Conservation (phyloP, 2,329 filamentous ascomycete species). For the Ophiosphaerella herpotricha region DNA sequence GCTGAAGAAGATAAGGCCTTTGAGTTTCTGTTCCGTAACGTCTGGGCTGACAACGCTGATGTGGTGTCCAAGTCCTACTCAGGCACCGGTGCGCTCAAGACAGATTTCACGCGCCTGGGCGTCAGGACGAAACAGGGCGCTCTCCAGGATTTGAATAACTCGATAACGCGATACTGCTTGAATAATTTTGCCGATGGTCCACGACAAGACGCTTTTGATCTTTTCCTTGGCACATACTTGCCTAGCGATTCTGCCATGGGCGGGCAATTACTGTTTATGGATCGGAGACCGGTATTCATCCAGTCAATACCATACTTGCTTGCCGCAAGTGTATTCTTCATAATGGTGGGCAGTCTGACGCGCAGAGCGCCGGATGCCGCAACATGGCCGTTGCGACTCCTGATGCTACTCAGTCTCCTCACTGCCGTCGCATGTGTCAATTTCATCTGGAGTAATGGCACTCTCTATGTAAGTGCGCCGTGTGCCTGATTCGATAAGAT, state of each 20-base stretch:
- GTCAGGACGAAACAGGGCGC: constrained; percentile 83
- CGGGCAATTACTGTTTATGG: constrained; percentile 75
- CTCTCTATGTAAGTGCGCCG: constrained; percentile 80
- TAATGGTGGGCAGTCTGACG: constrained; percentile 75
- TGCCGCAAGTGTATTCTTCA: constrained; percentile 82
- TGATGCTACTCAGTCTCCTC: constrained; percentile 76
- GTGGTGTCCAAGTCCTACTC: constrained; percentile 92
- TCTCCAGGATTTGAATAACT: constrained; percentile 85
- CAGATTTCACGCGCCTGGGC: constrained; percentile 94
- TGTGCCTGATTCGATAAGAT: constrained; percentile 4
- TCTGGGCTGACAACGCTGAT: constrained; percentile 98
- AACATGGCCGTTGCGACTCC: constrained; percentile 79
- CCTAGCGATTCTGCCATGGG: constrained; percentile 74
- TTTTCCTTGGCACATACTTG: constrained; percentile 87
- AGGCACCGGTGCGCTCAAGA: constrained; percentile 96
- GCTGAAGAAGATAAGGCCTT: constrained; percentile 82
- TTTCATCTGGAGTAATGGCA: constrained; percentile 83
- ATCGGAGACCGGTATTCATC: constrained; percentile 82
- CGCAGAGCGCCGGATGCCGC: constrained; percentile 72
- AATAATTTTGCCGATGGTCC: constrained; percentile 97
- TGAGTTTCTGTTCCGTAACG: constrained; percentile 89
- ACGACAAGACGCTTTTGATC: constrained; percentile 90
- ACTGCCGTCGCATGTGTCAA: constrained; percentile 72
- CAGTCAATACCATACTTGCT: constrained; percentile 94
- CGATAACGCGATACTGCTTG: constrained; percentile 82